These are phyloP conservation scores for Fremontodendron californicum DNA, from an alignment of 345 rosid species.

Conservation along the genomic window DNA sequence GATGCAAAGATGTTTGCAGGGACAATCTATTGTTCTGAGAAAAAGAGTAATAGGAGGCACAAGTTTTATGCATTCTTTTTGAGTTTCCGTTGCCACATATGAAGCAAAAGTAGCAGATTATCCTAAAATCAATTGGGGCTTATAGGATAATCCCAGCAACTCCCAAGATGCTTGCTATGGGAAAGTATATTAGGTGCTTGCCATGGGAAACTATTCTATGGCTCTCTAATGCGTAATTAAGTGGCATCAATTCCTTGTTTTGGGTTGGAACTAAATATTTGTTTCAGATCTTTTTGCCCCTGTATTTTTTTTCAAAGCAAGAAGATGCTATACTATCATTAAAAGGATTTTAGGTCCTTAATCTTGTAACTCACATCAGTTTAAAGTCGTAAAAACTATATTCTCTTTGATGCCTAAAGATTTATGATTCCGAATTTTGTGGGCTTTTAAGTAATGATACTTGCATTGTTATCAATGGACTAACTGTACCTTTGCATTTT, in stretches of 20 bases:
- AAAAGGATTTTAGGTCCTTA: background rate
- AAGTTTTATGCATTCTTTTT: background rate
- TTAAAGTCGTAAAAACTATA: background rate
- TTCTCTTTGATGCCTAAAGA: background rate
- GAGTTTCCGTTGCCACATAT: background rate
- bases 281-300: background rate
- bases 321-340: background rate
- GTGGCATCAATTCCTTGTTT: background rate
- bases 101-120: background rate
- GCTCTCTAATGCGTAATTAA: background rate
- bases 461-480: background rate
- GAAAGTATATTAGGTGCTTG: background rate
- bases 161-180: background rate
- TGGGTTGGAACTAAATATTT: background rate
- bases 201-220: background rate
- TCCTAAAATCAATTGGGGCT: background rate
- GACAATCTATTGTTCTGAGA: background rate
- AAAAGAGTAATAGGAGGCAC: background rate
- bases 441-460: background rate
- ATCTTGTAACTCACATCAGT: background rate
- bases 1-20: background rate
- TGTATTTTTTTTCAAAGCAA: background rate
- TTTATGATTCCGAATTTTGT: background rate
- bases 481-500: background rate
- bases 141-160: background rate